phyloP scores from a whole-genome alignment of 164 flowering plant genomes.

The Buxus sempervirens region DNA sequence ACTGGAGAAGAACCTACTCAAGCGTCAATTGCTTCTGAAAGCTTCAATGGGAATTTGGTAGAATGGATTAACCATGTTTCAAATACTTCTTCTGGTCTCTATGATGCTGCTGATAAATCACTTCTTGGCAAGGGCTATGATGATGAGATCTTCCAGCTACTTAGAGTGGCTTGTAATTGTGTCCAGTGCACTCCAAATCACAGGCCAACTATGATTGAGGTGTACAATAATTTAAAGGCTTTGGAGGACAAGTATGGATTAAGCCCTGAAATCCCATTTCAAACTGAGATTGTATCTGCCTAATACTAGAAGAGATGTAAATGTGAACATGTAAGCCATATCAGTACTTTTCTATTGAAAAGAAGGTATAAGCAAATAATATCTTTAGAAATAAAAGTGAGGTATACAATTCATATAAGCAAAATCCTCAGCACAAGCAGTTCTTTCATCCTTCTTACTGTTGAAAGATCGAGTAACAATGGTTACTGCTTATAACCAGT shows the following conservation, averaged over 20 bases:
- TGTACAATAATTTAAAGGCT: constrained; percentile 11
- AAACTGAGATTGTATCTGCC: too few species aligned
- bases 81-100: background rate
- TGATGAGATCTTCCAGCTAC: background rate
- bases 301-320: too few species aligned
- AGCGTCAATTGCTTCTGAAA: constrained; percentile 6
- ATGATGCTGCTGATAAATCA: background rate
- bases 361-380: too few species aligned
- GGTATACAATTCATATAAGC: too few species aligned
- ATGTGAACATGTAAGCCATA: too few species aligned
- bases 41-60: constrained; percentile 13
- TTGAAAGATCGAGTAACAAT: too few species aligned
- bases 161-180: background rate
- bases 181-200: constrained; percentile 4
- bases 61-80: constrained; percentile 10
- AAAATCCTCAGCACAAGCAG: too few species aligned
- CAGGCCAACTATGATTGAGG: constrained; percentile 17
- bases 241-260: constrained; percentile 14
- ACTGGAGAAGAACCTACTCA: constrained; percentile 14
- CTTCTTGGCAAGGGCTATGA: background rate
- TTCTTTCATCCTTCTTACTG: too few species aligned
- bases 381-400: too few species aligned
- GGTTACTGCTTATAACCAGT: too few species aligned
- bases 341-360: too few species aligned
- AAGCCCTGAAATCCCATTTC: too few species aligned